These are phyloP conservation scores for Monosporozyma aerobia DNA, from an alignment of 805 yeast genomes.

Conservation along the genomic window DNA sequence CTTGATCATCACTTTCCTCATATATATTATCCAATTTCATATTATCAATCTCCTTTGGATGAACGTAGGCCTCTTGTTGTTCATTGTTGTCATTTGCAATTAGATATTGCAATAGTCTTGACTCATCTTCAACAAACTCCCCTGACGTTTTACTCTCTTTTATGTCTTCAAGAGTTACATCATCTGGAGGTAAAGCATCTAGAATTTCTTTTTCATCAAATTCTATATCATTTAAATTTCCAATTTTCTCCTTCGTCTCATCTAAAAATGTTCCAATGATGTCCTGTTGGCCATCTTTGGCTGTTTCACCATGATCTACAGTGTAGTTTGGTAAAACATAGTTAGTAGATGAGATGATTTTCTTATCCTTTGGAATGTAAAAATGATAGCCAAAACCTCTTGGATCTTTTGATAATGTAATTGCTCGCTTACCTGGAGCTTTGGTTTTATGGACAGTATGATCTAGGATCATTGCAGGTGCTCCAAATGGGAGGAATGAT, in stretches of 20 bases:
- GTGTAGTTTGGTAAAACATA: slow-evolving; percentile 1
- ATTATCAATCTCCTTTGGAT: background rate
- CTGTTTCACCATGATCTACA: background rate
- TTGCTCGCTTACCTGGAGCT: background rate
- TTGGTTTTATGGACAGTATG: too few species aligned
- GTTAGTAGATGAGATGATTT: background rate
- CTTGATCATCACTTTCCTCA: background rate
- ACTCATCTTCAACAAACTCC: background rate
- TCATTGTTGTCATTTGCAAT: background rate
- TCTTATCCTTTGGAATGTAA: slow-evolving; percentile 4
- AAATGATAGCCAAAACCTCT: slow-evolving; percentile 4
- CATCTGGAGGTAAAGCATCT: background rate
- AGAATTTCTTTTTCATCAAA: background rate
- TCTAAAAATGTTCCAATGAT: slow-evolving; percentile 2
- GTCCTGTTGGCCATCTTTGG: background rate
- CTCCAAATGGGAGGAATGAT: background rate
- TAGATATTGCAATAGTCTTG: background rate
- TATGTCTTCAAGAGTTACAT: background rate
- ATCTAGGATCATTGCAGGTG: too few species aligned
- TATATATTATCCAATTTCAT: background rate
- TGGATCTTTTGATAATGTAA: slow-evolving; percentile 3
- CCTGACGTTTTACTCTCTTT: background rate
- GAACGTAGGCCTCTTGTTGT: background rate
- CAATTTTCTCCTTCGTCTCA: background rate
- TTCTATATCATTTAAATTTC: background rate